Base-by-base conservation (phyloP, 108 stramenopile genomes). In the Nitzschia sp. region DNA sequence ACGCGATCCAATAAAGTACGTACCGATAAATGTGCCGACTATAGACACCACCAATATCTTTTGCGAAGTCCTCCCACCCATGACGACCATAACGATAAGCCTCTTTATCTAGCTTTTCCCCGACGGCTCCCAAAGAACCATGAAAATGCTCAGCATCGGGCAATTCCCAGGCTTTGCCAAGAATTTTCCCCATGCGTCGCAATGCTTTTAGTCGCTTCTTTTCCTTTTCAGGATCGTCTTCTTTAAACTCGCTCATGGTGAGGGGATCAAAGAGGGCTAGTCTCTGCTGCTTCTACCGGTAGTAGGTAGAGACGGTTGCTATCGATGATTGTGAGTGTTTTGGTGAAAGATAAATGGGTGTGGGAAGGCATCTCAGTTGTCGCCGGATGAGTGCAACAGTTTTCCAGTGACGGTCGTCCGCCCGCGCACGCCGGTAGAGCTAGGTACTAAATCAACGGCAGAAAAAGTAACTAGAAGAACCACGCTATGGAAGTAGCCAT, bases 1-100 rank as follows among this genome's bases (percentile, higher is more conserved):
- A n/a, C n/a, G n/a, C n/a, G n/a, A n/a, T n/a, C n/a, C n/a, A n/a
- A n/a, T n/a, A n/a, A n/a, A n/a, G n/a, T 11, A 71, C 91, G 64
- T 77, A 93, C 92, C 86, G 79, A 51, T 67, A 64, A 46, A 91
- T 82, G 45, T 88, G 85, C 51, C 81, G 70, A 74, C 87, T 87
- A 72, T 94, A 94, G 18, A 94, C 87, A 42, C 82, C 77, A 32
- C 93, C 93, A 56, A 94, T 66, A 78, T 94, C 93, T 54, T 57
- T 75, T 33, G 88, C 88, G 79, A 91, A 94, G 47, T 80, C 63
- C 69, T 91, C 89, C 93, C 93, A 94, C 33, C 88, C 90, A 66
- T 79, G 81, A 19, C 81, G 63, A 17, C 92, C 89, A 55, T 81
- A 74, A 49, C 77, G 66, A 62, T 94, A 94, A 1, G 35, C 68